Evolutionary conservation across 2,329 filamentous ascomycete genomes (phyloP).

Genomic region (Chrysosporium keratinophilum): DNA sequence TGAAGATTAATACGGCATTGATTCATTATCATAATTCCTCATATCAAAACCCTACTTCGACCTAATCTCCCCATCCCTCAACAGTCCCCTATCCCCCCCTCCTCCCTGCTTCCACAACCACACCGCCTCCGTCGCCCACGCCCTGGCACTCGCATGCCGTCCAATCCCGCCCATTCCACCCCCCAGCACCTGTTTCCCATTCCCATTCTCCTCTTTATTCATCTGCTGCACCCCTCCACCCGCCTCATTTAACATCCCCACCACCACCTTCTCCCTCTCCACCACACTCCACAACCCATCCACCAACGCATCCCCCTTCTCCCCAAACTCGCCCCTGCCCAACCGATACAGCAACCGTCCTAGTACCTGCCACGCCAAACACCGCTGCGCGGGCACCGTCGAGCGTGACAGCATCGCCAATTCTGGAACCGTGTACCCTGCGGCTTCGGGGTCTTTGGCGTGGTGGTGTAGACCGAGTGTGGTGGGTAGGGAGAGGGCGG

Average conservation of each 20-base stretch:
- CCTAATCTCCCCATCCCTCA: conserved; percentile 24
- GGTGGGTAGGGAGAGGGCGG: conserved; percentile 62
- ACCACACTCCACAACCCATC: conserved; percentile 75
- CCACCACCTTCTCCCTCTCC: conserved; percentile 64
- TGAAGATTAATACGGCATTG: neutral
- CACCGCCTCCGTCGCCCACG: conserved; percentile 78
- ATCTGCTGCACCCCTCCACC: conserved; percentile 40
- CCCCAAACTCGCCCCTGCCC: conserved; percentile 60
- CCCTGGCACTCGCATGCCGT: conserved; percentile 65
- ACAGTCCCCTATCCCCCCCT: conserved; percentile 37
- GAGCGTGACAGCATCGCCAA: conserved; percentile 71
- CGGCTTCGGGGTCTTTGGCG: conserved; percentile 80
- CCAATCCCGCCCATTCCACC: conserved; percentile 24
- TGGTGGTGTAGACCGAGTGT: conserved; percentile 85
- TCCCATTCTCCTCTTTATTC: conserved; percentile 21
- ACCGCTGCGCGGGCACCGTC: conserved; percentile 73
- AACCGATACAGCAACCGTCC: conserved; percentile 76
- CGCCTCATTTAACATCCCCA: conserved; percentile 67
- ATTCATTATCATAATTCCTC: neutral
- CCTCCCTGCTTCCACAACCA: conserved; percentile 75
- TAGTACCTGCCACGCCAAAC: conserved; percentile 82
- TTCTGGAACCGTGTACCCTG: conserved; percentile 86
- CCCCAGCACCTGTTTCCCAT: neutral
- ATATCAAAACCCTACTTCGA: neutral
- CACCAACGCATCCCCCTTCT: conserved; percentile 53